phyloP scores from a whole-genome alignment of 768 basidiomycete genomes.

The Serendipita sp. region DNA sequence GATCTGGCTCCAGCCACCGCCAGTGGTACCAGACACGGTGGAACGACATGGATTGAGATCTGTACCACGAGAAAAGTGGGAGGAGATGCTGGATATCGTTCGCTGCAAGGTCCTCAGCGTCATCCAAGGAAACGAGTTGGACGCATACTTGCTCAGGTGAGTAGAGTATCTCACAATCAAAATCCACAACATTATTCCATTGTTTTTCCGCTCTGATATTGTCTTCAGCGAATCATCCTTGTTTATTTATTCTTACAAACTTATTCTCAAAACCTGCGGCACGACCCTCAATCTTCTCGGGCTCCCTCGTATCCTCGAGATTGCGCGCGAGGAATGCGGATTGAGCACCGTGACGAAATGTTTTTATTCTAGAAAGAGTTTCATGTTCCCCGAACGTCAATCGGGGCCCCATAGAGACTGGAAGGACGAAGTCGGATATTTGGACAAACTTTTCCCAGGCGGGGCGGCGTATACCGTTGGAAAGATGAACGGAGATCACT shows the following conservation, averaged over 20 bases:
- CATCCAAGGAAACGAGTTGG: conserved; percentile 74
- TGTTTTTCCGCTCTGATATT: not conserved
- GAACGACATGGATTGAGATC: conserved; percentile 54
- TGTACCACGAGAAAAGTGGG: conserved; percentile 69
- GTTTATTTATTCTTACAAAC: conserved; percentile 84
- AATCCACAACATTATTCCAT: conserved; percentile 5
- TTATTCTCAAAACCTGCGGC: conserved; percentile 98
- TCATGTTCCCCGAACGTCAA: conserved; percentile 98
- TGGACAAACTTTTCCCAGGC: conserved; percentile 76
- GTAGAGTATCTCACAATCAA: conserved; percentile 16
- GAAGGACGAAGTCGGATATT: conserved; percentile 80
- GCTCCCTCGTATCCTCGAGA: conserved; percentile 84
- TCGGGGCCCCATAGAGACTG: conserved; percentile 85
- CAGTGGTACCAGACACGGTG: conserved; percentile 35
- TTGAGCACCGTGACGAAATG: conserved; percentile 66
- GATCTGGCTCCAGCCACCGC: conserved; percentile 87
- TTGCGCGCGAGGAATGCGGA: conserved; percentile 57
- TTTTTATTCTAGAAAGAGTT: conserved; percentile 96
- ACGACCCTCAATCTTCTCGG: conserved; percentile 96
- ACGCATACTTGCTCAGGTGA: conserved; percentile 92
- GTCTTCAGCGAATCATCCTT: conserved; percentile 83
- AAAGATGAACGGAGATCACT: conserved; percentile 96
- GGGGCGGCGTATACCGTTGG: conserved; percentile 94
- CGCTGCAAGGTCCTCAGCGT: conserved; percentile 91
- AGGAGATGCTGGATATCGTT: conserved; percentile 94